Conservation (phyloP, 768 basidiomycete species). For the Russula olivacea region DNA sequence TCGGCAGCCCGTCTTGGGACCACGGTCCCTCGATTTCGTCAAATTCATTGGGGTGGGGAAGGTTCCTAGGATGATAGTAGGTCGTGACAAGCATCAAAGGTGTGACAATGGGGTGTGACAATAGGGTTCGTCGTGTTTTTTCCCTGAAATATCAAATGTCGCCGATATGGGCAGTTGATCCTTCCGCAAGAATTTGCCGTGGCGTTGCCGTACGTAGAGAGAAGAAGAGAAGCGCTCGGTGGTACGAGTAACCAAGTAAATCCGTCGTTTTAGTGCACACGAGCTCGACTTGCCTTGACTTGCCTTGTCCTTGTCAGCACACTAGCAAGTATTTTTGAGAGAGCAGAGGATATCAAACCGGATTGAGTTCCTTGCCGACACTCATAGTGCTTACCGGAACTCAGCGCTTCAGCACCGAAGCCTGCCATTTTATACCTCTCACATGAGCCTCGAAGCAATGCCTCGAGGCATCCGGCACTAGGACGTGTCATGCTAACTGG, state of each 20-base stretch:
- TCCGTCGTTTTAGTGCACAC: background rate
- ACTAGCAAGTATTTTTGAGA: background rate
- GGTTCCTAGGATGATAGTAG: slow-evolving; percentile 7
- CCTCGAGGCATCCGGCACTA: background rate
- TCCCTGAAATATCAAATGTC: background rate
- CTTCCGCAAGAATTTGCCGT: background rate
- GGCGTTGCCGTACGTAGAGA: too few species aligned
- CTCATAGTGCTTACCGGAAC: background rate
- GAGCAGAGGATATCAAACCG: background rate
- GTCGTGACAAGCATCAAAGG: slow-evolving; percentile 14
- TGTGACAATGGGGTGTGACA: background rate
- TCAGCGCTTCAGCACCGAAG: background rate
- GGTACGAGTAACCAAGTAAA: background rate
- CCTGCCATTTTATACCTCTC: slow-evolving; percentile 9
- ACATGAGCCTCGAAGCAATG: background rate
- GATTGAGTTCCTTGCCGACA: background rate
- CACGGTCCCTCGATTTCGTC: background rate
- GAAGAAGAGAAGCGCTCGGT: too few species aligned
- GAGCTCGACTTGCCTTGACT: background rate
- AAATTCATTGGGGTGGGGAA: background rate
- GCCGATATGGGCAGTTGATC: background rate
- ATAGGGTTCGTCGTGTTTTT: background rate
- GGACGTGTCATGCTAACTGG: slow-evolving; percentile 9
- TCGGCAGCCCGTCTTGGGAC: background rate
- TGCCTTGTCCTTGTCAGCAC: background rate